Evolutionary conservation across 108 stramenopile species (phyloP).

Genomic region (Skeletonema menzelii): DNA sequence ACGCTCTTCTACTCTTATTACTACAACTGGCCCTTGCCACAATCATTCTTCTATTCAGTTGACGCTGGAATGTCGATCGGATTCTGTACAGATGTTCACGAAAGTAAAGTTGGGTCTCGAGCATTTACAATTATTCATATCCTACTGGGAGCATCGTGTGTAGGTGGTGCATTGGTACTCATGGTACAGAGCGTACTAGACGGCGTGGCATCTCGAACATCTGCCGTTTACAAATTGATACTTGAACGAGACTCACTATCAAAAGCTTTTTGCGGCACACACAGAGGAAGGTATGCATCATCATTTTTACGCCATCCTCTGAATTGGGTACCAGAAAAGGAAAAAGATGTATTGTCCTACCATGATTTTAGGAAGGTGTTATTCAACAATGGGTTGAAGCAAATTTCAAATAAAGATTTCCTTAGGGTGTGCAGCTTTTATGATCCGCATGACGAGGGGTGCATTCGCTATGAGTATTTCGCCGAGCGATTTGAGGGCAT

Average conservation of each 20-base stretch:
- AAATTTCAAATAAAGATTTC: slow-evolving; percentile 20
- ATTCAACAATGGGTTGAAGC: slow-evolving; percentile 1
- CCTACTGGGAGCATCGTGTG: slow-evolving; percentile 63
- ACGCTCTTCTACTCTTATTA: slow-evolving; percentile 69
- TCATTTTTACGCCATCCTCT: neutral
- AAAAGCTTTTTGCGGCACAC: slow-evolving; percentile 18
- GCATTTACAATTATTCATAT: slow-evolving; percentile 73
- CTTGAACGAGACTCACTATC: slow-evolving; percentile 53
- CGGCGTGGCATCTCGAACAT: slow-evolving; percentile 33
- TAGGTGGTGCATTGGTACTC: slow-evolving; percentile 68
- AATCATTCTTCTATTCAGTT: slow-evolving; percentile 76
- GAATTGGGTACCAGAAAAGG: neutral
- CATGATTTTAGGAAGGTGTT: slow-evolving; percentile 40
- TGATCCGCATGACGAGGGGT: slow-evolving; percentile 13
- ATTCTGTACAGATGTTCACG: slow-evolving; percentile 72
- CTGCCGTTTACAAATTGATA: slow-evolving; percentile 45
- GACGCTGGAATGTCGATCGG: slow-evolving; percentile 86
- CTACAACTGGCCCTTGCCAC: slow-evolving; percentile 68
- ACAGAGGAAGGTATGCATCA: neutral
- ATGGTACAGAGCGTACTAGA: slow-evolving; percentile 65
- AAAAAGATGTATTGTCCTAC: slow-evolving; percentile 30
- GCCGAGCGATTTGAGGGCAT: slow-evolving; percentile 19
- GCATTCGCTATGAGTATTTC: slow-evolving; percentile 19
- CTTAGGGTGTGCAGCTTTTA: slow-evolving; percentile 20
- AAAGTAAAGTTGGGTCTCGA: slow-evolving; percentile 56